These are phyloP conservation scores for Scutellaria minor DNA, from an alignment of 257 asterid genomes.

Conservation along the genomic window DNA sequence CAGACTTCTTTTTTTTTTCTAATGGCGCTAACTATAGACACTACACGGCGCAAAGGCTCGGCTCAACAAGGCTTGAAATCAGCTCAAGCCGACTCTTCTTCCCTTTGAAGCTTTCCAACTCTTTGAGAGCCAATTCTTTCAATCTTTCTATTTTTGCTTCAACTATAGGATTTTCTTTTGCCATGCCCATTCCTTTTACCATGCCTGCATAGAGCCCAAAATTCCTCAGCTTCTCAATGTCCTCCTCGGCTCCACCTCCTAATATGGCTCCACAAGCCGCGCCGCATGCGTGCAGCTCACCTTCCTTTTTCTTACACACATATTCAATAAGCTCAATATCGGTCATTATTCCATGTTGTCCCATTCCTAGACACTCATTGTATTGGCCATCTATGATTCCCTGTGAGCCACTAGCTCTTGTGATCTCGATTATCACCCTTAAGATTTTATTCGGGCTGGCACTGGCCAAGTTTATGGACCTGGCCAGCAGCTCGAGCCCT, in stretches of 20 bases:
- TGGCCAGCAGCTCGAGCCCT: constrained; percentile 62
- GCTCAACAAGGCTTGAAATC: constrained; percentile 42
- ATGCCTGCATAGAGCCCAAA: constrained; percentile 64
- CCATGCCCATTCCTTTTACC: constrained; percentile 47
- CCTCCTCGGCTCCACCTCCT: constrained; percentile 69
- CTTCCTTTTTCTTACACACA: constrained; percentile 58
- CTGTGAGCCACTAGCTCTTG: constrained; percentile 55
- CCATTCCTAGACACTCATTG: constrained; percentile 26
- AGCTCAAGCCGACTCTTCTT: constrained; percentile 31
- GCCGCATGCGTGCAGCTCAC: constrained; percentile 65
- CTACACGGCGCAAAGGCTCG: constrained; percentile 9
- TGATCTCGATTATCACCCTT: constrained; percentile 57
- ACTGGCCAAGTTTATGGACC: constrained; percentile 40
- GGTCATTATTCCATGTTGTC: not conserved
- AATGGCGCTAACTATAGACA: not conserved
- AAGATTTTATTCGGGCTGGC: constrained; percentile 43
- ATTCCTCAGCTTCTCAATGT: constrained; percentile 54
- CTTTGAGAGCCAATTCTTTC: constrained; percentile 54
- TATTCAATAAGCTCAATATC: constrained; percentile 33
- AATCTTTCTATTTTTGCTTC: constrained; percentile 42
- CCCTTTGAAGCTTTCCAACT: constrained; percentile 47
- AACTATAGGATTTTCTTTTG: constrained; percentile 24
- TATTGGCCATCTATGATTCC: constrained; percentile 59
- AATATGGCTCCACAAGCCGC: constrained; percentile 84
- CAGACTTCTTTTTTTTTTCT: not conserved